Evolutionary conservation across 2,329 filamentous ascomycete species (phyloP).

Genomic region (Phyllosticta citrichinensis): DNA sequence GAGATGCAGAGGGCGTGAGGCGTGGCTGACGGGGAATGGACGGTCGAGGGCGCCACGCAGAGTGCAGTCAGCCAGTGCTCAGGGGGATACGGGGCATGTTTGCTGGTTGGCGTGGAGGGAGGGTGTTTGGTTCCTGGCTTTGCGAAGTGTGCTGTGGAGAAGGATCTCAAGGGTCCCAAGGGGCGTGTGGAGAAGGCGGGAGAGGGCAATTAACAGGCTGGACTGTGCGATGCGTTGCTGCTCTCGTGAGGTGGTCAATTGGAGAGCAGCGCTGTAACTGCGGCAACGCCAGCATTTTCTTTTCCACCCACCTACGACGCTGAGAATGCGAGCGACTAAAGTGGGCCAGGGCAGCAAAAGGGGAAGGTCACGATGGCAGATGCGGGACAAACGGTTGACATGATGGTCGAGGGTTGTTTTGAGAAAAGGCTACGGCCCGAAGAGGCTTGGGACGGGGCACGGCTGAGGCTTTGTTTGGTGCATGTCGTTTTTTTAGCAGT

Average conservation of each 20-base stretch:
- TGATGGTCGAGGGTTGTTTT: background rate
- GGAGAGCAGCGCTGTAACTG: background rate
- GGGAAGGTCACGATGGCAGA: conserved; percentile 9
- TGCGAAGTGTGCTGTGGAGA: background rate
- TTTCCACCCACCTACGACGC: background rate
- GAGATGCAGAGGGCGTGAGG: background rate
- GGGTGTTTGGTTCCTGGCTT: background rate
- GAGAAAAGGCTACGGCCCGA: background rate
- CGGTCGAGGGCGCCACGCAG: background rate
- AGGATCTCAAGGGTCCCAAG: background rate
- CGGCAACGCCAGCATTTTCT: background rate
- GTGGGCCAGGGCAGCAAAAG: background rate
- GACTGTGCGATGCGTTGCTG: background rate
- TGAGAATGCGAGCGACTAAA: conserved; percentile 2
- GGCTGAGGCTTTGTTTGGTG: background rate
- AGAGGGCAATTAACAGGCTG: background rate
- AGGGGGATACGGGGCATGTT: background rate
- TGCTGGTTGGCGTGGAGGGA: background rate
- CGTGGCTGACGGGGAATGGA: background rate
- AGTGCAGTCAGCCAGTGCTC: background rate
- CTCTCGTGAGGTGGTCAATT: too few species aligned
- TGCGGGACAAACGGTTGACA: background rate
- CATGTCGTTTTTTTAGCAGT: background rate
- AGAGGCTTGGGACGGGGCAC: background rate
- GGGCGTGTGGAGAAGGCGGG: background rate